Conservation (phyloP, 768 basidiomycete species). For the Suillus occidentalis region DNA sequence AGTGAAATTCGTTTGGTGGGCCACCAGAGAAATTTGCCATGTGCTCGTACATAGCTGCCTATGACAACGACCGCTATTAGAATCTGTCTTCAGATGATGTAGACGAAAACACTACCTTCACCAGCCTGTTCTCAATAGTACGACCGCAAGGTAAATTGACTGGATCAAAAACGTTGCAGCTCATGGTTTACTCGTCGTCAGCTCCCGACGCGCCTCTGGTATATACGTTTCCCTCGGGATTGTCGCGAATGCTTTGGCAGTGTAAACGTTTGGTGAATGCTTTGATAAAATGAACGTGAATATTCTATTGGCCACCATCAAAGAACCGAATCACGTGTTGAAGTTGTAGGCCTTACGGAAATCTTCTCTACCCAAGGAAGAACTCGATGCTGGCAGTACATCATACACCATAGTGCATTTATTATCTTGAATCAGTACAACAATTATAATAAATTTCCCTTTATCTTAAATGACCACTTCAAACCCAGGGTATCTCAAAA, state of each 20-base stretch:
- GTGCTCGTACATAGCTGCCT: conserved; percentile 94
- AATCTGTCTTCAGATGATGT: neutral
- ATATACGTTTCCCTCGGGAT: neutral
- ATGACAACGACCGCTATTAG: conserved; percentile 7
- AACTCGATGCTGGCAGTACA: too few relatives aligned
- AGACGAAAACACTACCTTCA: conserved; percentile 42
- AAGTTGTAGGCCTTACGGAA: too few relatives aligned
- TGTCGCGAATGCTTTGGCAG: neutral
- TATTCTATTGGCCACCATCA: too few relatives aligned
- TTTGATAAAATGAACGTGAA: neutral
- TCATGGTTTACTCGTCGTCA: conserved; percentile 13
- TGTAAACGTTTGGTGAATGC: neutral
- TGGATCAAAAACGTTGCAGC: conserved; percentile 22
- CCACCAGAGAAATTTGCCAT: conserved; percentile 66
- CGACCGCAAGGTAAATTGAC: conserved; percentile 35
- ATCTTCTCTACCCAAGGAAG: too few relatives aligned
- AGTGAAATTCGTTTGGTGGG: conserved; percentile 65
- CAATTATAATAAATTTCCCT: neutral
- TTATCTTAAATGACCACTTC: neutral
- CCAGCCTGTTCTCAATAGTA: conserved; percentile 46
- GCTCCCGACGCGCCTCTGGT: neutral
- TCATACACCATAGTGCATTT: neutral
- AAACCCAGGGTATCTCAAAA: neutral
- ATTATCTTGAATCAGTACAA: conserved; percentile 1
- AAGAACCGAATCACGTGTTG: neutral